phyloP scores from a whole-genome alignment of 2,329 filamentous ascomycete genomes.

The Curvularia hawaiiensis region DNA sequence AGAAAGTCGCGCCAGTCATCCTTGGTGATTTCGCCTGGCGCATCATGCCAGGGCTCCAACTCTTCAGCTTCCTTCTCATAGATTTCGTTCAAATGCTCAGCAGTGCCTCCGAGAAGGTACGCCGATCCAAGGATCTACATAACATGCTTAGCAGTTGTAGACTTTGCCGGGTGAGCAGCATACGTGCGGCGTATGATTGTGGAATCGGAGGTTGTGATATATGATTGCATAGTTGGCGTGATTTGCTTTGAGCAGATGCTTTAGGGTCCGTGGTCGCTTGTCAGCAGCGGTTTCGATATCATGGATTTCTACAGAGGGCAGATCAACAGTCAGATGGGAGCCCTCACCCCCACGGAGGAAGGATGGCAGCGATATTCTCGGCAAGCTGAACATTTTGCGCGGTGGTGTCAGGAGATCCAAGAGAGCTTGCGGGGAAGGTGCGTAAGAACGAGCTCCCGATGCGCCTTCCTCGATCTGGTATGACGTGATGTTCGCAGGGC shows the following conservation, averaged over 20 bases:
- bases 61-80: constrained; percentile 77
- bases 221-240: constrained; percentile 88
- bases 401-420: constrained; percentile 12
- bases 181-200: constrained; percentile 84
- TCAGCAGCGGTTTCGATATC: constrained; percentile 80
- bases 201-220: constrained; percentile 73
- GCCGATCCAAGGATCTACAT: constrained; percentile 75
- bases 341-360: constrained; percentile 25
- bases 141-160: constrained; percentile 39
- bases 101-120: constrained; percentile 79
- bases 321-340: constrained; percentile 45
- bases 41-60: constrained; percentile 81
- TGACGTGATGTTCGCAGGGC: constrained; percentile 26
- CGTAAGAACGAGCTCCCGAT: constrained; percentile 16
- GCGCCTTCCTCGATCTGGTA: constrained; percentile 29
- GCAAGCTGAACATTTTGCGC: constrained; percentile 32
- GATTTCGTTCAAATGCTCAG: constrained; percentile 74
- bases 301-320: constrained; percentile 75
- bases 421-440: constrained; percentile 27
- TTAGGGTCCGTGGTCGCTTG: constrained; percentile 80
- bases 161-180: constrained; percentile 33
- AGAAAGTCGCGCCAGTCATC: constrained; percentile 88
- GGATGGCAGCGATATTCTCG: constrained; percentile 27
- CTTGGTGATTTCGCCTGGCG: constrained; percentile 80
- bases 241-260: constrained; percentile 89